Evolutionary conservation across 2,329 filamentous ascomycete species (phyloP), one percentile per base, ranked within the genome.

Genomic region (Paraphaeosphaeria sporulosa): DNA sequence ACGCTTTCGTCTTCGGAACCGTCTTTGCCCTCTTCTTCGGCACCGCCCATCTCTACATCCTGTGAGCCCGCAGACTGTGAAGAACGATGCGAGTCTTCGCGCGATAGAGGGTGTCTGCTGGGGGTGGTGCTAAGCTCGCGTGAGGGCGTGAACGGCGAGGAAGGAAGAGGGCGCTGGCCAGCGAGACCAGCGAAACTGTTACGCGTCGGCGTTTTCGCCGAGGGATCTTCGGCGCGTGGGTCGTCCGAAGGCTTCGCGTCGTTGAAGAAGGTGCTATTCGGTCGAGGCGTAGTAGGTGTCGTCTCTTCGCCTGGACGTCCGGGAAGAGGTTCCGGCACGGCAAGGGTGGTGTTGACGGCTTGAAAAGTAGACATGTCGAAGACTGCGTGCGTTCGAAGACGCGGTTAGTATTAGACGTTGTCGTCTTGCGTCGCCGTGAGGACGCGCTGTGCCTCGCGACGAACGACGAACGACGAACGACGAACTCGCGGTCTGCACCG

Each of bases 21-120:
- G 30, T 82, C 80, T 47, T 71, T 70, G 25, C 91, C 90, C 54
- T 85, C 89, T 58, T 92, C 91, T 12, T 90, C 90, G 19, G 90
- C 89, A 36, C 90, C 90, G 42, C 90, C 90, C 85, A 93, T 92
- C 61, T 92, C 89, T 25, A 92, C 83, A 68, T 96, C 92, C 61
- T 88, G 85, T 3, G 87, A 87, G 40, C 86, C 85, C 57, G 71
- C 82, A n/a, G 88, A 88, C 63, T 86, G 86, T 62, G 81, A 81
- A 10, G 89, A 87, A 57, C 82, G 82, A 63, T 90, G 85, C 21
- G 89, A 90, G 63, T 86, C 83, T 57, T 84, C 85, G 61, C 85
- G 80, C 64, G 81, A 83, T 32, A 78, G 72, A 48, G 81, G 69
- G 54, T 75, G 75, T 42, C 72, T 72, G 56, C 69, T 75, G 23